Conservation (phyloP, 352 stramenopile species). For the Peronospora destructor region DNA sequence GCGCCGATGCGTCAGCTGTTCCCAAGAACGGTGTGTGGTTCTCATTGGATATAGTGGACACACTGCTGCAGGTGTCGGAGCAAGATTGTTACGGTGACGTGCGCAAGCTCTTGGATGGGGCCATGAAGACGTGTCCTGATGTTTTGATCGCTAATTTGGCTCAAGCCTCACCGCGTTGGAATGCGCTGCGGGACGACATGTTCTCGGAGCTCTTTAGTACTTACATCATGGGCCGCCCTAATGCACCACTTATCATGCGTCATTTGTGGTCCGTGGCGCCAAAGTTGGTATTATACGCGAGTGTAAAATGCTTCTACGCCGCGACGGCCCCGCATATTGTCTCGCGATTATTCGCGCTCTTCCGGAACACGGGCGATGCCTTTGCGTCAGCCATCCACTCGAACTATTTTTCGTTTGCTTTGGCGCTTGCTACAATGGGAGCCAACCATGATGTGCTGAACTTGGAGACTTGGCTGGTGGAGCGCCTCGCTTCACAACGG, state of each 20-base stretch:
- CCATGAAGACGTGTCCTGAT: conserved; percentile 80
- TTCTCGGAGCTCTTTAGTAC: conserved; percentile 84
- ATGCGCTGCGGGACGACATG: conserved; percentile 74
- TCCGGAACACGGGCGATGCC: conserved; percentile 77
- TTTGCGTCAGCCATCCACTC: conserved; percentile 79
- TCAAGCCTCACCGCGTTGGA: conserved; percentile 69
- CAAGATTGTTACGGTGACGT: conserved; percentile 82
- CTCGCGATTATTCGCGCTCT: conserved; percentile 73
- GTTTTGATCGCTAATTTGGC: conserved; percentile 84
- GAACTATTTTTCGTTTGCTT: conserved; percentile 86
- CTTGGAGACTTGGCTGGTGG: conserved; percentile 76
- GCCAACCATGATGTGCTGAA: conserved; percentile 83
- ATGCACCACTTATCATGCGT: conserved; percentile 83
- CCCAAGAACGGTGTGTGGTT: conserved; percentile 86
- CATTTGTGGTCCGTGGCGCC: conserved; percentile 80
- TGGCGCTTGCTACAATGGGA: conserved; percentile 74
- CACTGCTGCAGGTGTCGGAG: conserved; percentile 68
- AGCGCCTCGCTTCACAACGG: conserved; percentile 67
- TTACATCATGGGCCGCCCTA: conserved; percentile 82
- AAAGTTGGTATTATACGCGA: conserved; percentile 83
- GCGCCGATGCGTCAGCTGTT: conserved; percentile 74
- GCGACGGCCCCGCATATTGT: conserved; percentile 75
- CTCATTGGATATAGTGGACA: conserved; percentile 77
- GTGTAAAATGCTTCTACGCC: conserved; percentile 83
- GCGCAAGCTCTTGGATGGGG: conserved; percentile 64